Evolutionary conservation across 805 yeast genomes (phyloP), one percentile per base, ranked within the genome.

Genomic region (Candida awuae): DNA sequence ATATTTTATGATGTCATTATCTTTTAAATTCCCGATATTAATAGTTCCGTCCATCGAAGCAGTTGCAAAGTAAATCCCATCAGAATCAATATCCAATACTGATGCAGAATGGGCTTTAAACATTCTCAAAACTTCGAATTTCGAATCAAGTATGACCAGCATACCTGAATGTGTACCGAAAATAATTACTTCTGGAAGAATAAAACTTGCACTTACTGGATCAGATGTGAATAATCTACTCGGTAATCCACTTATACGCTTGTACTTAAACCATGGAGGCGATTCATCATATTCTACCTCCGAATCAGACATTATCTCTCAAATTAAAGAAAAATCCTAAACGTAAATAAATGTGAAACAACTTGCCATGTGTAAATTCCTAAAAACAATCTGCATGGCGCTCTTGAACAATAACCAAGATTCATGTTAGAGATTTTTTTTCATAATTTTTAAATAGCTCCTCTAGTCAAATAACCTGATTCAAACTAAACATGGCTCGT

Each of bases 21-120:
- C 74, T 22, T 34, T 21, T 2, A 41, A 14, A 2, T 13, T 73
- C 0, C 95, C 92, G 4, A 86, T 73, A 2, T 86, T 86, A 0
- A 90, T 82, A 0, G 95, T 83, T 0, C 98, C 98, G 55, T 92
- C 98, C 66, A 90, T 80, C 0, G 97, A 86, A 0, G 88, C 95
- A 0, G 94, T 79, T 0, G 92, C 94, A 43, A 92, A 75, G 51
- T 70, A 76, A 8, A 60, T 60, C 0, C 94, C 92, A 52, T 85
- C 94, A 2, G 82, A 69, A 38, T 78, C 74, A 0, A 86, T 67
- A 0, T 85, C 74, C 30, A 88, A 61, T 2, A 92, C 73, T 0
- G 96, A 85, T 0, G 97, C 87, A 34, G 84, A 68, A 52, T 94
- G 95, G 1, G 90, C 87, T 49, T 85, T 75, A 44, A 84, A 71